Evolutionary conservation across 257 asterid genomes (phyloP).

Genomic region (Prunella vulgaris): DNA sequence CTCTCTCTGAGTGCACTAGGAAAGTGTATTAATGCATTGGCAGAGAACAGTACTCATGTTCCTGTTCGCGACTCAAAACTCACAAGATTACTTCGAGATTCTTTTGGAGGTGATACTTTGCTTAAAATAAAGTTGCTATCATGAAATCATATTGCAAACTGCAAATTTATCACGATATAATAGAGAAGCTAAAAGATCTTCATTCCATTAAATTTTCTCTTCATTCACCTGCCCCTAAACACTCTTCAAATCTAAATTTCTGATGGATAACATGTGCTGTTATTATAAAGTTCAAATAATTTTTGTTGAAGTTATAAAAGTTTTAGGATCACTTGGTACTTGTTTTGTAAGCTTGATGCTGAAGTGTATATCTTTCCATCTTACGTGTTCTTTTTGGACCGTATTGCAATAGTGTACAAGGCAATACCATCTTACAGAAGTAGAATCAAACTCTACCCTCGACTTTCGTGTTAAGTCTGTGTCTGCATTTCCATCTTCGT

Average conservation of each 20-base stretch:
- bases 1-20: constrained; percentile 89
- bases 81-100: constrained; percentile 88
- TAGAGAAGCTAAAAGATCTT: constrained; percentile 6
- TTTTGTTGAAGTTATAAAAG: background rate
- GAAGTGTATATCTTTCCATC: background rate
- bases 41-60: constrained; percentile 87
- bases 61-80: constrained; percentile 93
- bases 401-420: too few relatives aligned
- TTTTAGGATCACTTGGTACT: background rate
- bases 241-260: background rate
- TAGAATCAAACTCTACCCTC: too few relatives aligned
- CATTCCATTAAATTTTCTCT: background rate
- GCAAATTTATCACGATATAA: background rate
- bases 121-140: background rate
- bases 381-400: background rate
- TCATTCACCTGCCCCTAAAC: background rate
- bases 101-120: constrained; percentile 77
- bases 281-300: constrained; percentile 4
- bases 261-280: background rate
- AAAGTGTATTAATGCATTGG: constrained; percentile 91
- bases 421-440: too few relatives aligned
- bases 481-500: too few relatives aligned
- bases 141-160: background rate
- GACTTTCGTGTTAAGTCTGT: too few relatives aligned
- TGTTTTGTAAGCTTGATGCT: background rate